Base-by-base conservation (phyloP, 148 eudicot genomes). In the Rhododendron ferrugineum region DNA sequence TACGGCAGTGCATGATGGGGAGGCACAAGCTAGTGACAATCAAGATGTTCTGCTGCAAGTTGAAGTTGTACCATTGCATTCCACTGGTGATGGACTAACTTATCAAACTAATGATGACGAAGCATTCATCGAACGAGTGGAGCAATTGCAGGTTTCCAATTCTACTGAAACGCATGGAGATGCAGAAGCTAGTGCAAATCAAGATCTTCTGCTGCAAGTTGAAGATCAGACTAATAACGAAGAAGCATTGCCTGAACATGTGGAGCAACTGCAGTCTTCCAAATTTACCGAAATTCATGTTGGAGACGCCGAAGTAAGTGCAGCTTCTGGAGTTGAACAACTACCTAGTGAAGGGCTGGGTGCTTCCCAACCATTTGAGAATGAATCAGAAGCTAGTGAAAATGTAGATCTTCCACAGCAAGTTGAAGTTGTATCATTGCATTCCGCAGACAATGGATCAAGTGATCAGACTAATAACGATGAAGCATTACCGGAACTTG, bases 351-450 rank as follows among this genome's bases (percentile, higher is more conserved):
- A 66, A 26, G 73, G 73, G 32, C 73, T 11, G 30, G 72, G 34
- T 26, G 16, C 32, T 66, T 66, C 72, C 64, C 64, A 58, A 58
- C n/a, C 64, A 58, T 58, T 58, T 10, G 32, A 66, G 72, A 66
- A n/a, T 1, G 34, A 66, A 66, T 32, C 40, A 70, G 37, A 70
- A 14, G 40, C 37, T 4, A 32, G 20, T 14, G 40, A 70, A 70
- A 70, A 30, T 70, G 32, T 26, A 66, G 37, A 30, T 70, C 18
- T 13, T 70, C 40, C 20, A 2, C 75, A 66, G 44, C 82, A 60
- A 62, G 88, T 56, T 60, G 90, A 81, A 82, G 84, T 85, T 74
- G 16, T 87, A 36, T 64, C 82, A 36, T 50, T 80, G 42, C 76
- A 78, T 84, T 80, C 50, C 44, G 50, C 64, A 82, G 70, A 86